Evolutionary conservation across 2,329 filamentous ascomycete genomes (phyloP), one percentile per base, ranked within the genome.

Genomic region (Fusarium proliferatum): DNA sequence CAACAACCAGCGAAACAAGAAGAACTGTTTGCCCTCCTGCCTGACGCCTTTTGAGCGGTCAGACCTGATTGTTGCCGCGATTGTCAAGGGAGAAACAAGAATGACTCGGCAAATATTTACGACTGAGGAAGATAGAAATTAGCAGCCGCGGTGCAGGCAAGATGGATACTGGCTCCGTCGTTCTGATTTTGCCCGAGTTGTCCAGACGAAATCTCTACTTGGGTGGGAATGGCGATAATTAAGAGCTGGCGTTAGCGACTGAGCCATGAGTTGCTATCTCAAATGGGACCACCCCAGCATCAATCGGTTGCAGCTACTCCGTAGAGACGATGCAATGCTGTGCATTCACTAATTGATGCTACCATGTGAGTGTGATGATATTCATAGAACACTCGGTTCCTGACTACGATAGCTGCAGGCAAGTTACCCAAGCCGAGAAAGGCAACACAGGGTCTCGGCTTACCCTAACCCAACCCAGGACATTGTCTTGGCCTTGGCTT

Each of bases 51-150:
- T 42, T 48, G 59, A 58, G 77, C 77, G 77, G 77, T 79, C 77
- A 79, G 77, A 76, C 77, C 77, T 70, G 65, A 78, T 67, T 68
- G 43, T 46, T 56, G 66, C 64, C 58, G 48, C 57, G 58, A 70
- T 73, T 67, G 65, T 75, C 75, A 74, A 72, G 64, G 52, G 55
- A 55, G 45, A 58, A 57, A 45, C 53, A 62, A 51, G 34, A 41
- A 42, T 46, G 23, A 28, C 36, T n/a, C 11, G 49, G 39, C 56
- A 51, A 46, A 46, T 36, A 21, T 58, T 30, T 28, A 26, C 43
- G 28, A 19, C 16, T 60, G 53, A 45, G 34, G 42, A 56, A 12
- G 17, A 41, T 19, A 13, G 51, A 23, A 23, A 21, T 38, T 61
- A 28, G 33, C 36, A 62, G 19, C 7, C 26, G 19, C 9, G 15